Conservation (phyloP, 495 filamentous ascomycete genomes). For the Aspergillus sclerotiicarbonarius region DNA sequence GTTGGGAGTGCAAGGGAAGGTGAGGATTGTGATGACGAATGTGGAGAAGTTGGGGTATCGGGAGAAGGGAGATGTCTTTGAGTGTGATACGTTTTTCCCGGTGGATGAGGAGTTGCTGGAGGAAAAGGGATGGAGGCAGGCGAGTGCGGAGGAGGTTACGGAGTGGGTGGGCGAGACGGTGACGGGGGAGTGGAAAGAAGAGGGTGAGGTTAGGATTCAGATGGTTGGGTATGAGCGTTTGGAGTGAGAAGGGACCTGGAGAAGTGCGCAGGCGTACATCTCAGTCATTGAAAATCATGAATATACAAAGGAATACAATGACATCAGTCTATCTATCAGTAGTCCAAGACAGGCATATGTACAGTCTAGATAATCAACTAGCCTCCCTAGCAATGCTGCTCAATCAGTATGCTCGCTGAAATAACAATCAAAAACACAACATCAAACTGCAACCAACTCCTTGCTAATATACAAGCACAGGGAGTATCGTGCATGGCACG, state of each 20-base stretch:
- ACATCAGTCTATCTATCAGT: neutral
- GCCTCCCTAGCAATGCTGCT: neutral
- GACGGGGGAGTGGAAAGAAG: constrained; percentile 36
- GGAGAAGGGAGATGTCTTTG: constrained; percentile 56
- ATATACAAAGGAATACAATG: neutral
- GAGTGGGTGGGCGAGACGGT: constrained; percentile 48
- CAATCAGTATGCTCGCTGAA: constrained; percentile 3
- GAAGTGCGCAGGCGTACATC: neutral
- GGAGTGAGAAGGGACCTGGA: constrained; percentile 9
- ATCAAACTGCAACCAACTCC: neutral
- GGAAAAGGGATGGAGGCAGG: constrained; percentile 38
- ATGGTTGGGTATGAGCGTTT: constrained; percentile 47
- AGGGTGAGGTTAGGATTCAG: constrained; percentile 41
- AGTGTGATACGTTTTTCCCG: constrained; percentile 89
- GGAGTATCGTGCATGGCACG: neutral
- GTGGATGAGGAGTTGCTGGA: constrained; percentile 37
- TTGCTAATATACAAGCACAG: constrained; percentile 12
- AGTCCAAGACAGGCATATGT: neutral
- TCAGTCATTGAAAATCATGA: neutral
- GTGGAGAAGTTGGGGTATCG: constrained; percentile 38
- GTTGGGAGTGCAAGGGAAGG: constrained; percentile 38
- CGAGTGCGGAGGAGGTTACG: constrained; percentile 34
- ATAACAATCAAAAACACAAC: constrained; percentile 1
- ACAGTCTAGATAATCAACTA: constrained; percentile 1
- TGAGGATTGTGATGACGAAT: constrained; percentile 48